A percentile compares a stretch with the other conserved stretches of the same genome.
phyloP scores from a whole-genome alignment of 257 asterid species.

The Solanum neorickii region DNA sequence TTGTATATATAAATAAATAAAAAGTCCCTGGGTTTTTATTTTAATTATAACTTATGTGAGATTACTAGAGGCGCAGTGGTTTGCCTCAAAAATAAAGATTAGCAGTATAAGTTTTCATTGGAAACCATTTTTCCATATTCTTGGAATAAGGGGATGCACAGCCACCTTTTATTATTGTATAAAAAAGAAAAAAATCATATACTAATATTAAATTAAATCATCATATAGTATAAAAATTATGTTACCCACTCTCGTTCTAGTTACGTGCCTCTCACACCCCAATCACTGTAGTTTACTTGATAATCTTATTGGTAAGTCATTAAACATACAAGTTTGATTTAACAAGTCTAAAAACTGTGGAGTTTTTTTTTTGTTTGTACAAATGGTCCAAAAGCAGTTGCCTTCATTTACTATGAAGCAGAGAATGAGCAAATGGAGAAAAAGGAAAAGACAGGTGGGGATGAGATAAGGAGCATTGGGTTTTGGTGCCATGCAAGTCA shows the following conservation, averaged over 20 bases:
- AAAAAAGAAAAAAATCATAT: neutral
- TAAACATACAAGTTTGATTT: neutral
- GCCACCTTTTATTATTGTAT: constrained; percentile 5
- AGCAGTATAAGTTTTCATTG: neutral
- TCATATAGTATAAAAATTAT: neutral
- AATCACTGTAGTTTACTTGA: neutral
- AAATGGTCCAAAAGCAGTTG: neutral
- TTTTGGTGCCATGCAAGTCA: constrained; percentile 13
- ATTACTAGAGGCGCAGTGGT: constrained; percentile 31
- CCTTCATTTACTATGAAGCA: neutral
- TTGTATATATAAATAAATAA: neutral
- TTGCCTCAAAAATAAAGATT: constrained; percentile 10
- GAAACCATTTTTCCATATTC: neutral
- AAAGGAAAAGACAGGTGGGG: constrained; percentile 8
- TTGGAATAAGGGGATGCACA: constrained; percentile 22
- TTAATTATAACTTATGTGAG: neutral
- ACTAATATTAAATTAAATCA: neutral
- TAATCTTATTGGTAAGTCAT: neutral
- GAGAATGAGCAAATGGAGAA: neutral
- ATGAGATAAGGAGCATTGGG: neutral
- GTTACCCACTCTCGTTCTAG: neutral
- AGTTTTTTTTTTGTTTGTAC: neutral
- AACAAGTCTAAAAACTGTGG: neutral
- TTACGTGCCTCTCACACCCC: constrained; percentile 29
- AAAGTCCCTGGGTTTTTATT: neutral